Evolutionary conservation across 768 basidiomycete genomes (phyloP), one percentile per base, ranked within the genome.

Genomic region (Rhodocollybia butyracea): DNA sequence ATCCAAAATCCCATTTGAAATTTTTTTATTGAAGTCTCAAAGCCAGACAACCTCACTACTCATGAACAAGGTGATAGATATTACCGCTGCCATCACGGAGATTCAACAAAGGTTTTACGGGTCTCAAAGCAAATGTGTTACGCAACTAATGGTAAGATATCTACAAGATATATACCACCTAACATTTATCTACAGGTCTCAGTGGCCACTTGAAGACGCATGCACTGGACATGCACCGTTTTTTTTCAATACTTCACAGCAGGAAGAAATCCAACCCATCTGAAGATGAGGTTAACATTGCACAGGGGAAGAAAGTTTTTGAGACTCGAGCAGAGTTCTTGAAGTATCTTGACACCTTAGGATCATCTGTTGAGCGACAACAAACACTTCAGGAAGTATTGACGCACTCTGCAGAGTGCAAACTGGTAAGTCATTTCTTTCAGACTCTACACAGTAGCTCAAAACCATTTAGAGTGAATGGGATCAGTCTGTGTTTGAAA

Each of bases 401-500:
- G 10, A 7, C 8, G 22, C 8, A 19, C 7, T 24, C 17, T 10
- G 41, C 7, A 19, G 41, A n/a, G 21, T 10, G 21, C 10, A 24
- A n/a, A 19, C n/a, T 19, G 7, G 41, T 43, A n/a, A n/a, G 41
- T 43, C n/a, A n/a, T 43, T 7, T n/a, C 22, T 19, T 43, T 43
- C 7, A 10, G 8, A n/a, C 41, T 43, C 21, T 10, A 7, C 8
- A n/a, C 7, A 10, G 22, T 19, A 7, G 8, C 8, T n/a, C 10
- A 8, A 8, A n/a, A 43, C 41, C 21, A 22, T 46, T 42, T 17
- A 58, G 57, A 32, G 22, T 5, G 32, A 21, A 22, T 58, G 50
- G 38, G 47, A 59, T 13, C 58, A 51, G 27, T 29, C 57, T 13
- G 39, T 24, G 17, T 58, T 58, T 43, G 19, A 43, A 24, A 24